Evolutionary conservation across 345 rosid species (phyloP), one percentile per base, ranked within the genome.

Genomic region (Euphorbia lathyris): DNA sequence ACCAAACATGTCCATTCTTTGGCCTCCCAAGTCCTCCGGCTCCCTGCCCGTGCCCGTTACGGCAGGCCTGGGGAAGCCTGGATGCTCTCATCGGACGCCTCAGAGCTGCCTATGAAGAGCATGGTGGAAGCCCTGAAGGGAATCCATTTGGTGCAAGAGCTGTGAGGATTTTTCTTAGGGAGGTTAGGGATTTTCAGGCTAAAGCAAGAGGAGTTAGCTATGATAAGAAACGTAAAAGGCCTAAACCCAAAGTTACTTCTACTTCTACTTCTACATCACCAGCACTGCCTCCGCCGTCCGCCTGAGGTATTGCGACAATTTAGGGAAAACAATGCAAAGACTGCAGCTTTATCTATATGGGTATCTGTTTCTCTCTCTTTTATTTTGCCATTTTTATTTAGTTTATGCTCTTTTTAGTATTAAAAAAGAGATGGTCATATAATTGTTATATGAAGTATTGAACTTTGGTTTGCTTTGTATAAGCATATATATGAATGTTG

Each of bases 51-150:
- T 93, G 98, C 68, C 98, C 97, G 12, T 90, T 93, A 63, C 83
- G 89, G 2, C 98, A 93, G 67, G 98, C 98, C 3, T 93, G 98
- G 98, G 98, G 98, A 61, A 93, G 98, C 84, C 92, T 93, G 0
- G 98, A 91, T 36, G 96, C 98, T n/a, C 94, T 93, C 73, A 91
- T 93, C 36, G 98, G 97, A 11, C 88, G 98, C 40, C 96, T 93
- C 40, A 76, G 98, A n/a, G 97, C 98, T 7, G 98, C 98, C 7
- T 90, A 83, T 55, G 98, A 93, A 76, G 97, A 93, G 72, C 85
- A 90, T 64, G 98, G 98, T 9, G 91, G 97, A 25, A 77, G 83
- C 64, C 91, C 97, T 0, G 98, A 91, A 74, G 84, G 84, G 11
- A 93, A 89, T 85, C 98, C 98, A 2, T 91, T 93, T 45, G 98